Evolutionary conservation across 208 protist genomes (phyloP), one percentile per base, ranked within the genome.

Genomic region (Crithidia sp.): DNA sequence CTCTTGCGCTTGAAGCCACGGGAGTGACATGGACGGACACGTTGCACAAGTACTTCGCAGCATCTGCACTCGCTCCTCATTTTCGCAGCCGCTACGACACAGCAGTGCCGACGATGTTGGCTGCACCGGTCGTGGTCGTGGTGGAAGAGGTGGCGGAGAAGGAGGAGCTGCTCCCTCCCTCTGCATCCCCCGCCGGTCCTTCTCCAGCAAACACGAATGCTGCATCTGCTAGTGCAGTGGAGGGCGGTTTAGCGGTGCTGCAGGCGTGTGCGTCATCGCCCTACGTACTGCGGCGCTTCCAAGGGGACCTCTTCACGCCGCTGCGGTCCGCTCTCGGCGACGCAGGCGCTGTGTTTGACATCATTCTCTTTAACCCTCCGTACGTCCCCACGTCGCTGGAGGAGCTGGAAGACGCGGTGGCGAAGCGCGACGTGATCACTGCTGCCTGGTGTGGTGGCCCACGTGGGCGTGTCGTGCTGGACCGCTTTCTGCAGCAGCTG

Each of bases 391-490:
- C 93, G 2, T 90, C 82, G 10, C 77, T 88, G 71, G 85, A 85
- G 67, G 90, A 97, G 81, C 73, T 97, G 28, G 37, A 90, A 52
- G 50, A 77, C 4, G 91, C 93, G 4, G 68, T 89, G 5, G 57
- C 69, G 7, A 50, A 82, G 57, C 69, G 77, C 41, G 88, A 94
- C 71, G 57, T 85, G 13, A 93, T 96, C 43, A 89, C 82, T 2
- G 89, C 93, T 3, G 93, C 93, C 45, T 97, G 93, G 91, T 95
- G 89, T 69, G 93, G 93, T 41, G 93, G 93, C 8, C 85, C 89
- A 4, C 81, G 83, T 36, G 93, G 93, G 4, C 86, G 93, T 19
- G 84, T 97, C 4, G 89, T 97, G 55, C 76, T 94, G 3, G 90
- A 97, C 59, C 87, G 88, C 49, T 95, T 97, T 74, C 49, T 97